Conservation (phyloP, 495 filamentous ascomycete genomes). For the Penicillium simplicissimum region DNA sequence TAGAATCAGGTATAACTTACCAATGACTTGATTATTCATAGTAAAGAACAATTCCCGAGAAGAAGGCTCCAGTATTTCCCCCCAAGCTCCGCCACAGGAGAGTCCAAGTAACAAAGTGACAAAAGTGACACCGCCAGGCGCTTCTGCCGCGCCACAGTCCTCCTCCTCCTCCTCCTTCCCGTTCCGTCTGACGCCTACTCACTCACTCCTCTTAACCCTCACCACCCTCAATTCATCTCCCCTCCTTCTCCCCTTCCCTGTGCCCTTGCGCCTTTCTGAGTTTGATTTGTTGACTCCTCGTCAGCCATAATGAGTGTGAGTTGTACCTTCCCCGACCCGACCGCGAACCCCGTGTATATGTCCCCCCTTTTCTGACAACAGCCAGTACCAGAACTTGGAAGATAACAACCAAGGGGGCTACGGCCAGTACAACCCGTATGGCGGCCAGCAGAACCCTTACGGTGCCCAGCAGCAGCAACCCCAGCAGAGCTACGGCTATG, state of each 20-base stretch:
- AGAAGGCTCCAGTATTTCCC: not conserved
- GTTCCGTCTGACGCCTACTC: too few species aligned
- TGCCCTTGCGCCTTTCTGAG: not conserved
- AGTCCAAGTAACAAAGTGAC: not conserved
- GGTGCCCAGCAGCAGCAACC: slow-evolving; percentile 30
- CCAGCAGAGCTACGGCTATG: slow-evolving; percentile 46
- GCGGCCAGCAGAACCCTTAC: slow-evolving; percentile 50
- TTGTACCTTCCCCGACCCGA: slow-evolving; percentile 3
- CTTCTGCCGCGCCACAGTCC: slow-evolving; percentile 19
- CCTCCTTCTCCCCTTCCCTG: slow-evolving; percentile 6
- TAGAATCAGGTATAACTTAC: not conserved
- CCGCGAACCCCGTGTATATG: not conserved
- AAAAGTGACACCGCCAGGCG: slow-evolving; percentile 20
- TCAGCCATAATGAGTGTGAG: slow-evolving; percentile 40
- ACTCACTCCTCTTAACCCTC: slow-evolving; percentile 6
- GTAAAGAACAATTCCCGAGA: not conserved
- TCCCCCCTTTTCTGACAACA: slow-evolving; percentile 7
- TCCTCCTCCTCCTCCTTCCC: too few species aligned
- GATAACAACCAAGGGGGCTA: slow-evolving; percentile 48
- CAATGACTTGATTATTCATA: not conserved
- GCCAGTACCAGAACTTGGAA: slow-evolving; percentile 38
- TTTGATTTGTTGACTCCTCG: not conserved
- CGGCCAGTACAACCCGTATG: slow-evolving; percentile 65
- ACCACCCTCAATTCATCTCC: slow-evolving; percentile 1
- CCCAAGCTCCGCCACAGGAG: not conserved